Evolutionary conservation across 176 grass and related monocot species (phyloP).

Genomic region (Guadua angustifolia): DNA sequence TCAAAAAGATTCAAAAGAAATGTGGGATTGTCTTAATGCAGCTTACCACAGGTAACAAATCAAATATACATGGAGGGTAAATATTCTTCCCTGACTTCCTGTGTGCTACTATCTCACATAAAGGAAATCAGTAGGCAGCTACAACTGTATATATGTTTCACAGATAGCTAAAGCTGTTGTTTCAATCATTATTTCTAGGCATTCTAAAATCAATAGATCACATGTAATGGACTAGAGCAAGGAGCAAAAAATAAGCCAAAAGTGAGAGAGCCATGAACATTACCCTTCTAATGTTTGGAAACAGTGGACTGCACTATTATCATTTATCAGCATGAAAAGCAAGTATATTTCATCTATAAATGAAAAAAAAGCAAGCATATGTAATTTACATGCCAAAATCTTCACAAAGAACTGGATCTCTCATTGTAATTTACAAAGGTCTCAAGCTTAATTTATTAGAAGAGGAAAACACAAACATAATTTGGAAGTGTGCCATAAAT

Average conservation of each 20-base stretch:
- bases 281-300: not conserved
- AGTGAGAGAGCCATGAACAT: not conserved
- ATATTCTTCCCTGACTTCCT: not conserved
- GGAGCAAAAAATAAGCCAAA: not conserved
- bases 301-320: not conserved
- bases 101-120: not conserved
- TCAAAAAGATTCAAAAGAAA: slow-evolving; percentile 31
- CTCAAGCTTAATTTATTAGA: not conserved
- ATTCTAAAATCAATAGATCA: not conserved
- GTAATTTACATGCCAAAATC: not conserved
- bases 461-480: not conserved
- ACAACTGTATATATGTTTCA: not conserved
- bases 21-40: not conserved
- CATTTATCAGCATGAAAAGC: not conserved
- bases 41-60: not conserved
- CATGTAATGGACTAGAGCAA: not conserved
- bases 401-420: slow-evolving; percentile 2
- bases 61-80: not conserved
- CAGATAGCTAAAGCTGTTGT: not conserved
- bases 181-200: slow-evolving; percentile 17
- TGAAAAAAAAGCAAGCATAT: not conserved
- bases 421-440: not conserved
- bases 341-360: slow-evolving; percentile 3
- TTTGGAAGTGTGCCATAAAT: not conserved
- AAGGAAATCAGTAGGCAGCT: not conserved